Conservation (phyloP, 176 grass and related monocot genomes). For the Rhipidocladum racemiflorum region DNA sequence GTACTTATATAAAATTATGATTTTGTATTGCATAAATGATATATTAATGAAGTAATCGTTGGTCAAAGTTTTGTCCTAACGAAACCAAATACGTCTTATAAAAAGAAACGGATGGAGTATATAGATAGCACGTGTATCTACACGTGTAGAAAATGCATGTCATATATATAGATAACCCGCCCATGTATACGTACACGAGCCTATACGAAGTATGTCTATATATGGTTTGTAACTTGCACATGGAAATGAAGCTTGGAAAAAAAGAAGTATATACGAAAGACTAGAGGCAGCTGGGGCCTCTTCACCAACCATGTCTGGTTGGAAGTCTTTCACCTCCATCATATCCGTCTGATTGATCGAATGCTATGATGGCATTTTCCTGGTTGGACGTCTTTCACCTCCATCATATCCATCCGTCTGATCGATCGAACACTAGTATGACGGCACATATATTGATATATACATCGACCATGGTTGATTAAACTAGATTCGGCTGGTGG, state of each 20-base stretch:
- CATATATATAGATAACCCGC: too few species aligned
- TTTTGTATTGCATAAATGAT: too few species aligned
- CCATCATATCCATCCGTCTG: background rate
- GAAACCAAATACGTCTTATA: too few species aligned
- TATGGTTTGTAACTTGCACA: background rate
- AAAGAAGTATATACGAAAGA: background rate
- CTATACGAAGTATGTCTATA: background rate
- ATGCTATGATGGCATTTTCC: background rate
- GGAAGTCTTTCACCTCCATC: constrained; percentile 24
- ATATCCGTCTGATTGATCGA: background rate
- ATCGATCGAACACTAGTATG: background rate
- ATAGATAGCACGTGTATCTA: too few species aligned
- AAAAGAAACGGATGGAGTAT: too few species aligned
- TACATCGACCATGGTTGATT: background rate
- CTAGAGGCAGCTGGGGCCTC: background rate
- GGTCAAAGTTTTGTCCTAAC: too few species aligned
- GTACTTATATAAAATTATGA: too few species aligned
- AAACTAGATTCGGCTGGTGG: constrained; percentile 36
- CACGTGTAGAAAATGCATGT: too few species aligned
- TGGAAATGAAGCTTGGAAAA: background rate
- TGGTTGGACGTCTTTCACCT: constrained; percentile 27
- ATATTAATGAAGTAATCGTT: too few species aligned
- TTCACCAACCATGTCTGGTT: constrained; percentile 25
- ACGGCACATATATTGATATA: background rate
- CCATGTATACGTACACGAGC: background rate